Percentiles rank a stretch among this genome's conserved stretches.
Conservation (phyloP, 257 asterid species). For the Solanum okadae region DNA sequence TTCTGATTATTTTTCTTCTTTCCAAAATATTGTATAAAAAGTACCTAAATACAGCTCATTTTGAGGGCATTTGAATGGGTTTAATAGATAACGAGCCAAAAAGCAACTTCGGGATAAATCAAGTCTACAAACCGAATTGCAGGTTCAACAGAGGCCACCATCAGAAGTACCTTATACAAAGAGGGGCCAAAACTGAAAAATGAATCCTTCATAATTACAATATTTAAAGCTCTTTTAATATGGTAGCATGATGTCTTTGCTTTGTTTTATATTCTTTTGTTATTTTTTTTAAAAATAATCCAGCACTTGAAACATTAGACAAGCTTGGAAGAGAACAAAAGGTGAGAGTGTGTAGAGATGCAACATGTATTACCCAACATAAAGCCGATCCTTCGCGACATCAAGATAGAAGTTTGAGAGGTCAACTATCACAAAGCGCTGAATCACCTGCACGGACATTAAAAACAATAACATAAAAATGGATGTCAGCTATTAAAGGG, state of each 20-base stretch:
- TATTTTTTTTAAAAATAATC: not conserved
- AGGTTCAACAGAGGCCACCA: not conserved
- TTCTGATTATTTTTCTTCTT: not conserved
- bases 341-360: not conserved
- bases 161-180: not conserved
- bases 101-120: not conserved
- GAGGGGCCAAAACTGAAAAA: not conserved
- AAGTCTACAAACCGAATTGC: not conserved
- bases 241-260: not conserved
- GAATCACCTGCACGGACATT: constrained; percentile 55
- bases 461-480: not conserved
- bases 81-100: not conserved
- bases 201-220: not conserved
- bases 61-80: not conserved
- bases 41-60: not conserved
- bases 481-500: not conserved
- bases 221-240: not conserved
- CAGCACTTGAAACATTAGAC: not conserved
- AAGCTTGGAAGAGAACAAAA: not conserved
- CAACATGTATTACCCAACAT: constrained; percentile 63
- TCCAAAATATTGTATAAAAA: not conserved
- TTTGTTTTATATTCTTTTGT: not conserved
- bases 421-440: constrained; percentile 84
- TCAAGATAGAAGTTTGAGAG: constrained; percentile 96
- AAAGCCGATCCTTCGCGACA: constrained; percentile 93